phyloP scores from a whole-genome alignment of 176 grass and related monocot genomes.

The Metroxylon sagu region DNA sequence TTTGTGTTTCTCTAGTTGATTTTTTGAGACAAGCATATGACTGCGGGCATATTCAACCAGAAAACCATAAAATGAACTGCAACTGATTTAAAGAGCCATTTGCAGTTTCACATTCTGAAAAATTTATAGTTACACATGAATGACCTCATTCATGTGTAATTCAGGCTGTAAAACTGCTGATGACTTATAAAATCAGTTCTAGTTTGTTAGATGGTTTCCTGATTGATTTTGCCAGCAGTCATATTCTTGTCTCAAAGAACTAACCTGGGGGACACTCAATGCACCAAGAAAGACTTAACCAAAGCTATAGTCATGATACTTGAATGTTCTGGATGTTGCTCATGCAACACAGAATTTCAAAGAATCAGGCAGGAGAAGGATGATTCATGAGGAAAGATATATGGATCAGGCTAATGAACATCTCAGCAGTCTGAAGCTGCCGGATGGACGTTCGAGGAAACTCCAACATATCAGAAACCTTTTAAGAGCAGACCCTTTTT shows the following conservation, averaged over 20 bases:
- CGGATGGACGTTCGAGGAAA: no score
- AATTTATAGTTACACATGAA: not conserved
- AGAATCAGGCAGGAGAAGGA: no score
- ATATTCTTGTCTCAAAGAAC: not conserved
- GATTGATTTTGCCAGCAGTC: not conserved
- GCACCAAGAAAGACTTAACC: not conserved
- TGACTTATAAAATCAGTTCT: not conserved
- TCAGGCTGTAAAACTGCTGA: not conserved
- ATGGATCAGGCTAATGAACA: no score
- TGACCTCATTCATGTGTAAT: not conserved
- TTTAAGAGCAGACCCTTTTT: no score
- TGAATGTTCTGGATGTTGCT: no score
- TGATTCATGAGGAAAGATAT: no score
- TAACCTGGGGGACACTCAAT: not conserved
- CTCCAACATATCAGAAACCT: no score
- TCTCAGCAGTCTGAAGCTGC: no score
- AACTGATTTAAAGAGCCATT: not conserved
- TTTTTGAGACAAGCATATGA: constrained; percentile 3
- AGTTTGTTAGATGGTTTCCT: constrained; percentile 3
- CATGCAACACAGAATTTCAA: no score
- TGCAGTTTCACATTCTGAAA: constrained; percentile 3
- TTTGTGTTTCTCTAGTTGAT: not conserved
- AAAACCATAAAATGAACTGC: not conserved
- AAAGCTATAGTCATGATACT: no score
- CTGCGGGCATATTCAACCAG: not conserved